Percentiles rank a stretch among this genome's conserved stretches.
These are phyloP conservation scores for Diutina siamensis DNA, from an alignment of 1,139 yeast genomes.

Conservation along the genomic window DNA sequence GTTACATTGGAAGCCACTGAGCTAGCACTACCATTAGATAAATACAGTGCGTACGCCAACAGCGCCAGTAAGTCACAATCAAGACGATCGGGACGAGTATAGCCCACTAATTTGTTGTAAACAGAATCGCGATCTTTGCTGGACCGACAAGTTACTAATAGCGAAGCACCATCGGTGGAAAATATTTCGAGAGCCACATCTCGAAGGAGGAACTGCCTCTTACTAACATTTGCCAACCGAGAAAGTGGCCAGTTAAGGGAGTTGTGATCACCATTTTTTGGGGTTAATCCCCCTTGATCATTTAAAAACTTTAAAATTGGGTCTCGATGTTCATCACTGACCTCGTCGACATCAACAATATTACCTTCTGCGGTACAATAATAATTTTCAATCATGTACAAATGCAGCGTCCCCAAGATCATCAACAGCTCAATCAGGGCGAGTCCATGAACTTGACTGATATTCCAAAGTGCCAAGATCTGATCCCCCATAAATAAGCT, in stretches of 20 bases:
- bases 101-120: slow-evolving; percentile 29
- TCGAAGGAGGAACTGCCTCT: slow-evolving; percentile 60
- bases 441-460: slow-evolving; percentile 61
- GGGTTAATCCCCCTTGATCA: slow-evolving; percentile 20
- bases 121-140: slow-evolving; percentile 44
- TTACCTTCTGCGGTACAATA: slow-evolving; percentile 48
- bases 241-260: slow-evolving; percentile 46
- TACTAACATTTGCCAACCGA: slow-evolving; percentile 50
- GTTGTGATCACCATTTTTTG: slow-evolving; percentile 19
- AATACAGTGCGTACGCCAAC: background rate
- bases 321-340: slow-evolving; percentile 49
- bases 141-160: slow-evolving; percentile 45
- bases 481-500: slow-evolving; percentile 62
- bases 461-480: slow-evolving; percentile 61
- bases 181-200: slow-evolving; percentile 74
- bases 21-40: background rate
- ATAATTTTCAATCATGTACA: slow-evolving; percentile 61
- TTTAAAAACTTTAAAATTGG: slow-evolving; percentile 41
- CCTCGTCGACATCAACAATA: slow-evolving; percentile 59
- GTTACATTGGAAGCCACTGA: background rate
- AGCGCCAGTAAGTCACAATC: background rate
- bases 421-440: slow-evolving; percentile 64
- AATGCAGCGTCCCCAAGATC: slow-evolving; percentile 50
- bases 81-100: background rate
- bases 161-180: slow-evolving; percentile 60